Evolutionary conservation across 2,329 filamentous ascomycete species (phyloP).

Genomic region (Ophiostoma sp.): DNA sequence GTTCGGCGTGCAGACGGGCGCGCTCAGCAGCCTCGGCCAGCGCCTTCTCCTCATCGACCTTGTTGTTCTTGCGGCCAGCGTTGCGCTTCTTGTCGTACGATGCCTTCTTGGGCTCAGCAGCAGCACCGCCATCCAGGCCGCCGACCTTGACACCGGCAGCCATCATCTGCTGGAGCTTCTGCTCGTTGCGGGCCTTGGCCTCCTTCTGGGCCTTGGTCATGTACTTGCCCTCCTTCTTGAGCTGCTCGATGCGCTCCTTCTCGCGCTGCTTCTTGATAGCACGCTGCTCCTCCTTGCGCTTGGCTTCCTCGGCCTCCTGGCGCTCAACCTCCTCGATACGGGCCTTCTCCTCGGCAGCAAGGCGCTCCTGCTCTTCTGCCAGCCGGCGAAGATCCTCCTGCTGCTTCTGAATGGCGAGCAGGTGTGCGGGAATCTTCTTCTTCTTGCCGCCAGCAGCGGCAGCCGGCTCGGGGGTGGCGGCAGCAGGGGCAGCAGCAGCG

Average conservation of each 20-base stretch:
- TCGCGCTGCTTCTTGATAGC: constrained; percentile 78
- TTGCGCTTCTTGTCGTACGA: constrained; percentile 65
- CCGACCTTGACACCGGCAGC: constrained; percentile 70
- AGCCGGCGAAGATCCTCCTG: constrained; percentile 67
- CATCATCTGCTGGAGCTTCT: constrained; percentile 79
- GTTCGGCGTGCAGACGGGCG: constrained; percentile 62
- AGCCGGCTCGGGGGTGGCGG: constrained; percentile 41
- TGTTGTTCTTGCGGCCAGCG: constrained; percentile 51
- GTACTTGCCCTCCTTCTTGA: constrained; percentile 83
- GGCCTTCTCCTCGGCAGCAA: constrained; percentile 59
- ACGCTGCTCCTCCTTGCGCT: constrained; percentile 66
- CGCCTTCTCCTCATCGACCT: constrained; percentile 71
- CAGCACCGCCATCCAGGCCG: constrained; percentile 48
- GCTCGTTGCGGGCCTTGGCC: constrained; percentile 71
- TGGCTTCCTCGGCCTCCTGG: constrained; percentile 60
- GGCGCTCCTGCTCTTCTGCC: constrained; percentile 58
- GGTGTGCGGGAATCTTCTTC: constrained; percentile 80
- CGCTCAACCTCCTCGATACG: constrained; percentile 62
- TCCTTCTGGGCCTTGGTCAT: constrained; percentile 81
- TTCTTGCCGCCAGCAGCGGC: constrained; percentile 61
- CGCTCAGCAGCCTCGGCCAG: constrained; percentile 74
- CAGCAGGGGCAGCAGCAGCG: constrained; percentile 4
- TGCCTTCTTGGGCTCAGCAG: constrained; percentile 76
- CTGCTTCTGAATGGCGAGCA: constrained; percentile 71
- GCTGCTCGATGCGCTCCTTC: constrained; percentile 78